phyloP scores from a whole-genome alignment of 208 protist species.

The Trypanosoma congolense region DNA sequence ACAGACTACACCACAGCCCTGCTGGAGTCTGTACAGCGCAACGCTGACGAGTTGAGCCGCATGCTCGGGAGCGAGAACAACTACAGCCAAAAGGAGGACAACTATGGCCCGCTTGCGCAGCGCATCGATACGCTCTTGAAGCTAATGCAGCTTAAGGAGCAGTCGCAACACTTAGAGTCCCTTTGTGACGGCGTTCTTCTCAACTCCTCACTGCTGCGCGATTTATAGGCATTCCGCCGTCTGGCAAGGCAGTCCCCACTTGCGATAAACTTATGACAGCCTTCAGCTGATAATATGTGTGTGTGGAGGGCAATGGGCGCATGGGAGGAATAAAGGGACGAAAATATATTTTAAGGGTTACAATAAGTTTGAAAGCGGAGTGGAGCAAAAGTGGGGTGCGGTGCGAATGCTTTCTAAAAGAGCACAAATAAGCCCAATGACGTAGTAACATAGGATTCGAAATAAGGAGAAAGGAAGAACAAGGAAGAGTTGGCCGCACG shows the following conservation, averaged over 20 bases:
- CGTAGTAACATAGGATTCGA: too few relatives aligned
- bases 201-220: slow-evolving; percentile 32
- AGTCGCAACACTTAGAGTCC: slow-evolving; percentile 59
- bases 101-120: slow-evolving; percentile 36
- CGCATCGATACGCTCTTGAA: slow-evolving; percentile 43
- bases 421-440: too few relatives aligned
- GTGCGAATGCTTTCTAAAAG: too few relatives aligned
- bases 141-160: slow-evolving; percentile 52
- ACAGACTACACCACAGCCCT: slow-evolving; percentile 50
- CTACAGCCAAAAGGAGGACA: slow-evolving; percentile 33
- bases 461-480: neutral
- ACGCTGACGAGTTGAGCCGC: slow-evolving; percentile 28
- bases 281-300: too few relatives aligned
- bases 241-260: slow-evolving; percentile 1
- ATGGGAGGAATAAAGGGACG: too few relatives aligned
- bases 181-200: slow-evolving; percentile 51
- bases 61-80: slow-evolving; percentile 39
- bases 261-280: too few relatives aligned
- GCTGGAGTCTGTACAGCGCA: slow-evolving; percentile 40
- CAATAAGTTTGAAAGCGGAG: neutral
- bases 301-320: too few relatives aligned
- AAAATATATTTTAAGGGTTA: too few relatives aligned
- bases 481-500: too few relatives aligned
- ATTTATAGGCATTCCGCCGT: slow-evolving; percentile 19
- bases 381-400: neutral